Evolutionary conservation across 805 yeast species (phyloP).

Genomic region (Lipomyces starkeyi): DNA sequence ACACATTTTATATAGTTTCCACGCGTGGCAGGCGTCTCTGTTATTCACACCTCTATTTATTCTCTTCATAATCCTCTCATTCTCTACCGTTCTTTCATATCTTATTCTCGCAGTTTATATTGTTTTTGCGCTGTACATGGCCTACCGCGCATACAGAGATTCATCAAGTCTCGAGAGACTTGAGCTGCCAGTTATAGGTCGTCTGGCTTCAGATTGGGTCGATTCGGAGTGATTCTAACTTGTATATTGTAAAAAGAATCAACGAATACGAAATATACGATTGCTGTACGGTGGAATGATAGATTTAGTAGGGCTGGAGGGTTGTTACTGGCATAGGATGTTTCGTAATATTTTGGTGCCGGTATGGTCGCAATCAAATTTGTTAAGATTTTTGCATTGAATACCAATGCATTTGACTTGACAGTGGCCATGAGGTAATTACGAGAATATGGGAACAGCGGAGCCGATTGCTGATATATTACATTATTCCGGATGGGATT

Average conservation of each 20-base stretch:
- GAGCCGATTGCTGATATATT: not conserved
- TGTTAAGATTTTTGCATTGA: not conserved
- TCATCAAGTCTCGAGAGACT: slow-evolving; percentile 33
- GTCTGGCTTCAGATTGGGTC: slow-evolving; percentile 37
- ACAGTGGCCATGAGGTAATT: not conserved
- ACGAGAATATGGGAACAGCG: not conserved
- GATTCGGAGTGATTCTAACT: slow-evolving; percentile 29
- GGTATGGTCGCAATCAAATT: not conserved
- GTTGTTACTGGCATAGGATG: not conserved
- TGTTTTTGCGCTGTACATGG: slow-evolving; percentile 27
- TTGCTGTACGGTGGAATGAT: not conserved
- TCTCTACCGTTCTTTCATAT: slow-evolving; percentile 36
- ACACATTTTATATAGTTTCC: slow-evolving; percentile 24
- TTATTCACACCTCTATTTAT: slow-evolving; percentile 36
- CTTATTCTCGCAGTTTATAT: slow-evolving; percentile 33
- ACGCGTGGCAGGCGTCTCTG: slow-evolving; percentile 38
- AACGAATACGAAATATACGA: not conserved
- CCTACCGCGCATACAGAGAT: slow-evolving; percentile 33
- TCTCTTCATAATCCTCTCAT: slow-evolving; percentile 35
- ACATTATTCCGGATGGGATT: too few relatives aligned
- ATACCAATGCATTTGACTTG: not conserved
- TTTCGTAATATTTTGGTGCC: not conserved
- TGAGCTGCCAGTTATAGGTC: slow-evolving; percentile 36
- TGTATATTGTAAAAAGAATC: not conserved
- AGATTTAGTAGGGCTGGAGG: not conserved